These are phyloP conservation scores for Schwanniomyces pseudopolymorphus DNA, from an alignment of 805 yeast species.

Conservation along the genomic window DNA sequence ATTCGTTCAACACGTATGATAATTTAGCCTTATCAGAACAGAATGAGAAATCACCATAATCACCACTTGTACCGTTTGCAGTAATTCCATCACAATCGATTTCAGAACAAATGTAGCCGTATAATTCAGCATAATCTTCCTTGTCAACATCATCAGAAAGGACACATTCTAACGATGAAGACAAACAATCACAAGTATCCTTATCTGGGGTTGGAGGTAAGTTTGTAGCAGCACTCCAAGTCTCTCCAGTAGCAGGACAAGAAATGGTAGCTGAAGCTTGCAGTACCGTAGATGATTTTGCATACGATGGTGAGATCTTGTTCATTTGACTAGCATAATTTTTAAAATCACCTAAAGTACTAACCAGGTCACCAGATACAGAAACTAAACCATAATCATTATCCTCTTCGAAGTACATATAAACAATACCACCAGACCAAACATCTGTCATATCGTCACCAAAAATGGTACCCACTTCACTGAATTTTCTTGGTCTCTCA, in stretches of 20 bases:
- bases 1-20: constrained; percentile 62
- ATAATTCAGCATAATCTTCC: constrained; percentile 61
- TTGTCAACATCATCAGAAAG: constrained; percentile 51
- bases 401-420: constrained; percentile 85
- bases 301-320: constrained; percentile 36
- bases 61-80: constrained; percentile 63
- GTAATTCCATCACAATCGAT: constrained; percentile 62
- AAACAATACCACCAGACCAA: constrained; percentile 93
- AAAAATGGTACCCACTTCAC: constrained; percentile 70
- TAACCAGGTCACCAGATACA: constrained; percentile 48
- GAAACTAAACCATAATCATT: constrained; percentile 81
- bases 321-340: constrained; percentile 35
- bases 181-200: constrained; percentile 63
- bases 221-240: constrained; percentile 67
- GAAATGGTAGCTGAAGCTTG: constrained; percentile 39
- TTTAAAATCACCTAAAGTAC: constrained; percentile 60
- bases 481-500: constrained; percentile 70
- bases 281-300: constrained; percentile 37
- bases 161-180: constrained; percentile 57
- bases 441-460: constrained; percentile 76
- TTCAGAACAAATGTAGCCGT: constrained; percentile 54
- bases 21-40: constrained; percentile 66
- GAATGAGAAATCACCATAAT: constrained; percentile 72
- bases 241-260: constrained; percentile 56
- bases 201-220: constrained; percentile 81